phyloP scores from a whole-genome alignment of 148 eudicot species.

The Amaranthus palmeri region DNA sequence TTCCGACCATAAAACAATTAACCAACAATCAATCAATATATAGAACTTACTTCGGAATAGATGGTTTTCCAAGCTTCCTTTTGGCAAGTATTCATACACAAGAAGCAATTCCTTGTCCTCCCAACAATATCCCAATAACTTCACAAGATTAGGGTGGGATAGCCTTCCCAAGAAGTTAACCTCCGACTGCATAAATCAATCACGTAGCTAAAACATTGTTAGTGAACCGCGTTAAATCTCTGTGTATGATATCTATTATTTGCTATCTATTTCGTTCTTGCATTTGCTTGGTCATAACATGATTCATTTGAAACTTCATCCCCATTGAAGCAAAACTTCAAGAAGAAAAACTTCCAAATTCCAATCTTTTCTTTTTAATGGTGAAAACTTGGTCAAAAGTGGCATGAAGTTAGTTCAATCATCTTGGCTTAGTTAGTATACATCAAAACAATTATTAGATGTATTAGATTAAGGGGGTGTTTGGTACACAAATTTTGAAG shows the following conservation, averaged over 20 bases:
- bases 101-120: conserved; percentile 52
- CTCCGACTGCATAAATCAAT: conserved; percentile 43
- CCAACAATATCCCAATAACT: conserved; percentile 56
- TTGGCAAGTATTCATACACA: conserved; percentile 54
- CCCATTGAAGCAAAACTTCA: not conserved
- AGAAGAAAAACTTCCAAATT: not conserved
- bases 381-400: conserved; percentile 1
- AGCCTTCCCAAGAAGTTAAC: conserved; percentile 56
- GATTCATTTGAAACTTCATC: not conserved
- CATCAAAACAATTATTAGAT: too few species aligned
- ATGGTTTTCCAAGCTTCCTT: conserved; percentile 61
- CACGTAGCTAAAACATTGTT: not conserved
- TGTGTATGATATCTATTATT: too few species aligned
- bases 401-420: conserved; percentile 8
- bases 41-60: conserved; percentile 49
- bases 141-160: conserved; percentile 54
- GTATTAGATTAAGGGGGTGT: too few species aligned
- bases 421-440: too few species aligned
- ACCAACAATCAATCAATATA: not conserved
- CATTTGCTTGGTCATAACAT: not conserved
- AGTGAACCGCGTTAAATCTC: too few species aligned
- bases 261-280: too few species aligned
- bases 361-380: not conserved
- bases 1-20: not conserved
- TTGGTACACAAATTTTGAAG: too few species aligned